Evolutionary conservation across 1,284 basidiomycete species (phyloP), one percentile per base, ranked within the genome.

Genomic region (Ceraceosorus guamensis): DNA sequence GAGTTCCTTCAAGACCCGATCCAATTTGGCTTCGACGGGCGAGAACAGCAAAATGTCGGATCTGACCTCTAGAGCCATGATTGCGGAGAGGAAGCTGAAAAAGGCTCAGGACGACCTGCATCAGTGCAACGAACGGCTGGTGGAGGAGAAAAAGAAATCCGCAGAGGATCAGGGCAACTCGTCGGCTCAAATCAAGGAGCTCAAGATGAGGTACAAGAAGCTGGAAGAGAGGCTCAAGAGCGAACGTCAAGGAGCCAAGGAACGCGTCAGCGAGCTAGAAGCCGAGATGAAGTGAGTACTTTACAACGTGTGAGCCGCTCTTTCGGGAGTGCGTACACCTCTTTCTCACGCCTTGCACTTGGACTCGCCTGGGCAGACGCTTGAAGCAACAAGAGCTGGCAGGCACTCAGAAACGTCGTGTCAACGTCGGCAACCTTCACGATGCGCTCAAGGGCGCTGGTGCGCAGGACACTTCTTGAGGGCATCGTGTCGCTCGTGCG

Each of bases 141-240:
- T 80, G 77, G 60, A 95, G 89, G 78, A 96, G 90, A 91, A 66
- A 16, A 37, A 49, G 44, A 66, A 68, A 55, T 68, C 63, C 49
- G 60, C 60, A 35, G 62, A 69, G 47, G 63, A 63, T 4, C 68
- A 70, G 46, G 59, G 62, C 30, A 70, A 69, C 37, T 65, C 69
- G 72, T 63, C 70, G 14, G 70, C 70, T 18, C 48, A 71, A 13
- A 65, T 74, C 54, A 71, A 70, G 53, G 72, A 92, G 92, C 71
- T 89, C 85, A 91, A 98, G 78, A 75, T 83, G 24, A 80, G 90
- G 14, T 77, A 91, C 66, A 86, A 85, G 75, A 84, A 85, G 0
- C 89, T 90, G 0, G 91, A 93, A 70, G 93, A 98, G 81, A 87
- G 87, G 76, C 85, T 92, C 66, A 98, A 97, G 82, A 82, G 91